A percentile compares a stretch with the other conserved stretches of the same genome.
Evolutionary conservation across 352 stramenopile genomes (phyloP).

Genomic region (Plasmopara muralis): DNA sequence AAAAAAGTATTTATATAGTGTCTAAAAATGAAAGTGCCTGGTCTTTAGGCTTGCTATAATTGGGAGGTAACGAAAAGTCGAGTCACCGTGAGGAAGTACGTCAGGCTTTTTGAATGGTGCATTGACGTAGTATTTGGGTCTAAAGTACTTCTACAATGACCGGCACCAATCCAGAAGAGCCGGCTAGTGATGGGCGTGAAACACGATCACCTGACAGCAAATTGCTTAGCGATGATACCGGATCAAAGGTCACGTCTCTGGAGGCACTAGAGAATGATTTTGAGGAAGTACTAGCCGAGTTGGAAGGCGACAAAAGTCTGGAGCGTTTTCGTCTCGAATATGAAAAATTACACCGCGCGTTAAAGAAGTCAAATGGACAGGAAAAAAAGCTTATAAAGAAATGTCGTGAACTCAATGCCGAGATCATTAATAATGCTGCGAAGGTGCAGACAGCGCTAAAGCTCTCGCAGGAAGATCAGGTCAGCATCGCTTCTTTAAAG

Average conservation of each 20-base stretch:
- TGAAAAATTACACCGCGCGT: constrained; percentile 91
- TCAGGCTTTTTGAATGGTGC: constrained; percentile 1
- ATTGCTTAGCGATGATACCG: constrained; percentile 40
- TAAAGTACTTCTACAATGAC: constrained; percentile 19
- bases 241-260: constrained; percentile 49
- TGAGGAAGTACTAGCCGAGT: constrained; percentile 86
- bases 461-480: constrained; percentile 91
- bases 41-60: constrained; percentile 13
- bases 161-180: constrained; percentile 11
- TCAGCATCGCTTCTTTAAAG: constrained; percentile 89
- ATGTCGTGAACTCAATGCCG: constrained; percentile 90
- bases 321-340: constrained; percentile 94
- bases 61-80: constrained; percentile 21
- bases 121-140: constrained; percentile 4
- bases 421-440: constrained; percentile 95
- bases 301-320: constrained; percentile 90
- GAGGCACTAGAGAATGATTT: constrained; percentile 93
- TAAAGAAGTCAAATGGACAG: constrained; percentile 92
- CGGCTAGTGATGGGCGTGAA: constrained; percentile 7
- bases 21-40: constrained; percentile 13
- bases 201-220: constrained; percentile 29
- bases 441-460: constrained; percentile 95
- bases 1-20: background rate
- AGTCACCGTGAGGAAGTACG: background rate
- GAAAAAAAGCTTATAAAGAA: constrained; percentile 96